Evolutionary conservation across 2,329 filamentous ascomycete genomes (phyloP).

Genomic region (Allantophomopsis cytisporea): DNA sequence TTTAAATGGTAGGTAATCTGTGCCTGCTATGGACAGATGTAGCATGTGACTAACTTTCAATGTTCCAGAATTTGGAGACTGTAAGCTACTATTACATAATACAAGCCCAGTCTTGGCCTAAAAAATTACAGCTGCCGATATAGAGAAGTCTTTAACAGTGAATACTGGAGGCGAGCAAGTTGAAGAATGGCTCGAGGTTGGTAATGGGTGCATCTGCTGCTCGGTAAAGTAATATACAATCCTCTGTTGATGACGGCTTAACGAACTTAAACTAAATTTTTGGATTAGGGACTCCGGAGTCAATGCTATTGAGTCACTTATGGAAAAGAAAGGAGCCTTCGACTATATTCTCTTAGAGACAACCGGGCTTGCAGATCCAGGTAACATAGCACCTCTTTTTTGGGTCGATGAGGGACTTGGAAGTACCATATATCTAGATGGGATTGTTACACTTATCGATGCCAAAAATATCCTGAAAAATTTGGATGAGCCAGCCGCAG

Average conservation of each 20-base stretch:
- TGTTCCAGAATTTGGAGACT: conserved; percentile 62
- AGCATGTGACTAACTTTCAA: too few relatives aligned
- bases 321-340: conserved; percentile 86
- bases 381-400: conserved; percentile 89
- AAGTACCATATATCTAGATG: conserved; percentile 91
- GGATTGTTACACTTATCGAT: conserved; percentile 91
- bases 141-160: conserved; percentile 90
- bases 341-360: conserved; percentile 98
- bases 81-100: conserved; percentile 29
- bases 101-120: not conserved
- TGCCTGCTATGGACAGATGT: too few relatives aligned
- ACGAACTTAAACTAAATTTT: too few relatives aligned
- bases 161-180: conserved; percentile 72
- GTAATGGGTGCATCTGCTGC: conserved; percentile 95
- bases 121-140: conserved; percentile 53
- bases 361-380: conserved; percentile 86
- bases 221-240: conserved; percentile 64
- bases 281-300: conserved; percentile 68
- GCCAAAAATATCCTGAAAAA: conserved; percentile 80
- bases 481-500: conserved; percentile 57
- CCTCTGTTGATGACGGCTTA: too few relatives aligned
- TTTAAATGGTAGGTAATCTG: conserved; percentile 55
- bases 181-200: conserved; percentile 90
- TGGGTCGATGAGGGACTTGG: conserved; percentile 96
- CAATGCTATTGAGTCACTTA: conserved; percentile 86